Evolutionary conservation across 2,329 filamentous ascomycete genomes (phyloP), one percentile per base, ranked within the genome.

Genomic region (Verticillium nubilum): DNA sequence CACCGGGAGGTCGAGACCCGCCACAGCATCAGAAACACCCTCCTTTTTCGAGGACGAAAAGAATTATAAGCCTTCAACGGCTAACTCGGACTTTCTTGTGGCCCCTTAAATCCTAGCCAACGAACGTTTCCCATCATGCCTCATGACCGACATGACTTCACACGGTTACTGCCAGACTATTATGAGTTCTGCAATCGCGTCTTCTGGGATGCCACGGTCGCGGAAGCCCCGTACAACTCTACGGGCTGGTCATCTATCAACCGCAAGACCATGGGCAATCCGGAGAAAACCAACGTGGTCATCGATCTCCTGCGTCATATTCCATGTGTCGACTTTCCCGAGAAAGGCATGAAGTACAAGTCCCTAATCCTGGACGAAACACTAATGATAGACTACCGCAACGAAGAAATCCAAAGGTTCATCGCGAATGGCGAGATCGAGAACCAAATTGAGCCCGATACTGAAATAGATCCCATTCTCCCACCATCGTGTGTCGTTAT

Each of bases 151-250:
- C 52, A 58, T 3, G 60, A 62, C 15, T 62, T 65, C 57, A 58
- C 63, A 50, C 60, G 61, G 56, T 62, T 61, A n/a, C 52, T 65
- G 28, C 63, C 62, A 31, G 63, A 63, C 59, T 63, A 63, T 55
- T 64, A 61, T 60, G 56, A 64, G 25, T 65, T 65, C 35, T 63
- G 61, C 26, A 53, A 56, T 47, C 63, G 62, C 42, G 31, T 56
- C 26, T 66, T 62, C 58, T 64, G 63, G 62, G 31, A 60, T 15
- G 26, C 35, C 23, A 60, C 58, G 42, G 54, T 59, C n/a, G 53
- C 4, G 50, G 56, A 57, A n/a, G 26, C 56, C 7, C 60, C 58
- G 25, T n/a, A n/a, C n/a, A n/a, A n/a, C n/a, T 6, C 56, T 15
- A 56, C 47, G 5, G 62, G 64, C 47, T 66, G 64, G 62, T 52